Conservation (phyloP, 305 asterid genomes). For the Euphrasia arctica region DNA sequence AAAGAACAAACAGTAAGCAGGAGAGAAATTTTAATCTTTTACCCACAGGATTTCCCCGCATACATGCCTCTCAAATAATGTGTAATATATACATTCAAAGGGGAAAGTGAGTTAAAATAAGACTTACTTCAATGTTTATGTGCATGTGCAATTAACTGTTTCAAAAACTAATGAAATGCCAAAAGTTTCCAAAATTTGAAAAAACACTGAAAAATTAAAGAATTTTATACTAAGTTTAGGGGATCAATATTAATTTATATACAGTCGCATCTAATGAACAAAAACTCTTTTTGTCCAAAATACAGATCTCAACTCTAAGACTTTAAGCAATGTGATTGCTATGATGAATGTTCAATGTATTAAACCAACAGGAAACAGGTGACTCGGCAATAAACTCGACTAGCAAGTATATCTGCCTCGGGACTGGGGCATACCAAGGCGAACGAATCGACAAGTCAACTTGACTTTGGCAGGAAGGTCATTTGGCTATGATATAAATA, state of each 20-base stretch:
- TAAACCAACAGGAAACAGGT: too few species aligned
- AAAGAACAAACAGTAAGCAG: background rate
- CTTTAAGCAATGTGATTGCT: conserved; percentile 5
- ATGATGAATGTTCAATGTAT: background rate
- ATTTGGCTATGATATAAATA: too few species aligned
- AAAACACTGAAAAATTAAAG: conserved; percentile 7
- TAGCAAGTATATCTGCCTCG: too few species aligned
- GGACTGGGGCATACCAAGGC: too few species aligned
- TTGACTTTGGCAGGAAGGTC: too few species aligned
- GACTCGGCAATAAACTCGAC: too few species aligned
- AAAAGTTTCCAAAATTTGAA: background rate
- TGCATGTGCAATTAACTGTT: background rate
- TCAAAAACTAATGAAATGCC: background rate
- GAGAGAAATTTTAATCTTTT: background rate
- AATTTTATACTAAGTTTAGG: background rate
- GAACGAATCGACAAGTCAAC: background rate
- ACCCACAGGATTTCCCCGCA: background rate
- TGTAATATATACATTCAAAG: background rate
- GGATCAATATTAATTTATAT: background rate
- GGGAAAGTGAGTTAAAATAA: background rate
- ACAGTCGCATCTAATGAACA: background rate
- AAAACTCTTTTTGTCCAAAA: background rate
- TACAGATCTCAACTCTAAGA: background rate
- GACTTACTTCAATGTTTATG: background rate
- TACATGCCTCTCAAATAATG: background rate